A percentile compares a stretch with the other conserved stretches of the same genome.
phyloP scores from a whole-genome alignment of 1,284 basidiomycete species.

The Lentinula novae-zelandiae region DNA sequence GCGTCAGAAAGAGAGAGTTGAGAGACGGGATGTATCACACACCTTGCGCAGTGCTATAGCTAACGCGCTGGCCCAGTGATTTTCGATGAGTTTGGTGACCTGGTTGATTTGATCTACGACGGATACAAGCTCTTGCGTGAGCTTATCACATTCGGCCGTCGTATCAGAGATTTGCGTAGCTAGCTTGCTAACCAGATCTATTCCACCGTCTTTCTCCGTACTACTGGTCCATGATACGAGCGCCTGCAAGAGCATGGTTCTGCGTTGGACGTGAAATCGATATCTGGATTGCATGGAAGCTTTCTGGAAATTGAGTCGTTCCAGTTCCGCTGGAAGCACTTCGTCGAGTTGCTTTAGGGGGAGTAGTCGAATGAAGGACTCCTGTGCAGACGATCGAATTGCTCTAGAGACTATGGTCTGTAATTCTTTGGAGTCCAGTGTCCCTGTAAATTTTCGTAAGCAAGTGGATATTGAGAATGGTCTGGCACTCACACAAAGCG shows the following conservation, averaged over 20 bases:
- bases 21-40: conserved; percentile 12
- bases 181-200: conserved; percentile 33
- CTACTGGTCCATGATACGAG: conserved; percentile 40
- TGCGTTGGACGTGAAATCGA: conserved; percentile 62
- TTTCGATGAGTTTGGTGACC: conserved; percentile 53
- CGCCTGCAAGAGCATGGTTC: conserved; percentile 69
- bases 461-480: too few relatives aligned
- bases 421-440: conserved; percentile 36
- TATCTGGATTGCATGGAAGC: conserved; percentile 57
- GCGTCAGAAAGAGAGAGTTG: conserved; percentile 4
- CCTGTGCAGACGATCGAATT: conserved; percentile 56
- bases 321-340: conserved; percentile 53
- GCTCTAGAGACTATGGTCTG: conserved; percentile 71
- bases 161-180: conserved; percentile 58
- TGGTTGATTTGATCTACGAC: conserved; percentile 62
- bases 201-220: conserved; percentile 23
- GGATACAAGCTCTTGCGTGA: conserved; percentile 52
- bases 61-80: conserved; percentile 69
- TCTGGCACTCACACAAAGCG: conserved; percentile 51
- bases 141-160: conserved; percentile 54
- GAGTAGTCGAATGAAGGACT: conserved; percentile 65
- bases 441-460: background rate
- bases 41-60: conserved; percentile 72
- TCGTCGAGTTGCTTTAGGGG: conserved; percentile 57
- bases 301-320: conserved; percentile 50